Base-by-base conservation (phyloP, 2,329 filamentous ascomycete species). In the Zasmidium cellare region DNA sequence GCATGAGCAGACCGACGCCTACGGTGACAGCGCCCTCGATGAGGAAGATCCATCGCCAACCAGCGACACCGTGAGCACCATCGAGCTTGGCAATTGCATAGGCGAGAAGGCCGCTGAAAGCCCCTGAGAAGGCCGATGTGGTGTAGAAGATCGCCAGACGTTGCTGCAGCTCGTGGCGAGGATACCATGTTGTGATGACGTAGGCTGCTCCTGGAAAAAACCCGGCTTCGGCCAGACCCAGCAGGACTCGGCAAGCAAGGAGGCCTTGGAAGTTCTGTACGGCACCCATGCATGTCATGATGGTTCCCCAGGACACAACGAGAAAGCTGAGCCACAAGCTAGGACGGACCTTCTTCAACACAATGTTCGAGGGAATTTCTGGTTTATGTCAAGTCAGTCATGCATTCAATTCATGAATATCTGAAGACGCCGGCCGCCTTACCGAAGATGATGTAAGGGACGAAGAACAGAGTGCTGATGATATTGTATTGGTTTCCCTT, bases 381-480 rank as follows among this genome's bases (percentile, higher is more conserved):
- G 25, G 25, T 75, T 69, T 76, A 78, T 11, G 25, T 28, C 25
- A 28, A 11, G 25, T 28, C 25, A 28, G 11, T 28, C 11, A 11
- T 28, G 25, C 25, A 28, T 28, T 28, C 25, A 28, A 28, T 5
- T 28, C 11, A 28, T 28, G 25, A 6, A 28, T 28, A n/a, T n/a
- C n/a, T n/a, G n/a, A n/a, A n/a, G n/a, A 11, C 25, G 25, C 11
- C 25, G 25, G 11, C 25, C 25, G 11, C 5, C 25, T 28, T 11
- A 28, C 25, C 25, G 62, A 91, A 92, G 24, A 92, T 74, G 1
- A 90, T 82, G 72, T 96, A 96, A 0, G 89, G 91, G 53, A 96
- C 81, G 76, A 96, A 96, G 77, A 96, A 96, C 66, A 96, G 87
- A 31, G 88, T 90, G 9, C 96, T 79, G 0, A 87, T 83, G 20